phyloP scores from a whole-genome alignment of 148 eudicot species.

The Gaultheria prostrata region DNA sequence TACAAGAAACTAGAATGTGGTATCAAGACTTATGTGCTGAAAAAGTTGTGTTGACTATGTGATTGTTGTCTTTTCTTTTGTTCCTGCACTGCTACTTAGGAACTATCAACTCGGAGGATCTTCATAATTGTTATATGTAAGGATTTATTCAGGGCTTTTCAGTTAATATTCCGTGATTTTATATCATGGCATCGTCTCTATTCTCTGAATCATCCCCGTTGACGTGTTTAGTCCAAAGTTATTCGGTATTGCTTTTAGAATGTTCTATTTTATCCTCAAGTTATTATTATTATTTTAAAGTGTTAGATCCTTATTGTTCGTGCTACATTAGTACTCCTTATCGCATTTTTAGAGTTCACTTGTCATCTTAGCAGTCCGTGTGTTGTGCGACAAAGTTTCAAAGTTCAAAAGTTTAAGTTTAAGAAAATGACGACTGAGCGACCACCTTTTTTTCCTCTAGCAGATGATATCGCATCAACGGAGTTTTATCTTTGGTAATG shows the following conservation, averaged over 20 bases:
- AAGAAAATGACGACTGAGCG: too few relatives aligned
- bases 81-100: not conserved
- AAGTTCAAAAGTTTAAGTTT: too few relatives aligned
- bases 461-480: too few relatives aligned
- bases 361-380: too few relatives aligned
- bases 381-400: too few relatives aligned
- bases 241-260: not conserved
- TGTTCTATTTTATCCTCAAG: not conserved
- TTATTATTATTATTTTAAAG: not conserved
- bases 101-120: constrained; percentile 11
- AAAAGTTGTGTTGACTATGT: not conserved
- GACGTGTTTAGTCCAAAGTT: not conserved
- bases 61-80: not conserved
- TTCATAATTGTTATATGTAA: not conserved
- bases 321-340: not conserved
- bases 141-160: not conserved
- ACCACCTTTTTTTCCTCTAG: too few relatives aligned
- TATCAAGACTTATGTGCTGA: not conserved
- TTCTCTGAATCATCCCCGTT: not conserved
- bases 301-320: not conserved
- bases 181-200: not conserved
- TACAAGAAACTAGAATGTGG: constrained; percentile 5
- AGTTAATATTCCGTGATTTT: not conserved
- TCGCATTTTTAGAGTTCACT: too few relatives aligned
- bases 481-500: not conserved